These are phyloP conservation scores for Lycium ferocissimum DNA, from an alignment of 257 asterid species.

Conservation along the genomic window DNA sequence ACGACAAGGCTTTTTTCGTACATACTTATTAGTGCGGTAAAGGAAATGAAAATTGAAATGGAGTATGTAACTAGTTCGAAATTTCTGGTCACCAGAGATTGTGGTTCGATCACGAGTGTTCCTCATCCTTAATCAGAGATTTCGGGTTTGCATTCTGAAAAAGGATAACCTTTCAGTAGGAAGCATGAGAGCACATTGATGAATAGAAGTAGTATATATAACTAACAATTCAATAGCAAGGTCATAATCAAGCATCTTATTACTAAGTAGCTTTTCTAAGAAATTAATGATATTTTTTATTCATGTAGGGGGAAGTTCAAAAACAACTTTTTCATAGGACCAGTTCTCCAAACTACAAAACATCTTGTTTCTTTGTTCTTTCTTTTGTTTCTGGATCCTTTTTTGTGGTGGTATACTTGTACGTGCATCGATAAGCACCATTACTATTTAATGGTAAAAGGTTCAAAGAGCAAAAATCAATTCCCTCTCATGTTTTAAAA, in stretches of 20 bases:
- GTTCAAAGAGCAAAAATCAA: neutral
- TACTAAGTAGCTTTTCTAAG: neutral
- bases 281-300: neutral
- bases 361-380: neutral
- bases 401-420: neutral
- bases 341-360: neutral
- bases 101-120: no score
- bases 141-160: no score
- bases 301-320: neutral
- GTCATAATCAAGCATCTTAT: slow-evolving; percentile 1
- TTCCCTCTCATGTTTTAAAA: neutral
- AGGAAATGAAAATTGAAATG: neutral
- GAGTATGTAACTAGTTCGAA: neutral
- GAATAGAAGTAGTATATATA: neutral
- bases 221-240: neutral
- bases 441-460: neutral
- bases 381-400: neutral
- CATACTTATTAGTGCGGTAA: neutral
- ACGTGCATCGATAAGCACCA: neutral
- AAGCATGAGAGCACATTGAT: neutral
- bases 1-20: neutral
- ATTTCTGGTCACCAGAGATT: neutral
- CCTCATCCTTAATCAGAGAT: no score
- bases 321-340: neutral
- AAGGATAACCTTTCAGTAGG: no score